phyloP scores from a whole-genome alignment of 1,284 basidiomycete genomes.

The Salmacisia buchloeana region DNA sequence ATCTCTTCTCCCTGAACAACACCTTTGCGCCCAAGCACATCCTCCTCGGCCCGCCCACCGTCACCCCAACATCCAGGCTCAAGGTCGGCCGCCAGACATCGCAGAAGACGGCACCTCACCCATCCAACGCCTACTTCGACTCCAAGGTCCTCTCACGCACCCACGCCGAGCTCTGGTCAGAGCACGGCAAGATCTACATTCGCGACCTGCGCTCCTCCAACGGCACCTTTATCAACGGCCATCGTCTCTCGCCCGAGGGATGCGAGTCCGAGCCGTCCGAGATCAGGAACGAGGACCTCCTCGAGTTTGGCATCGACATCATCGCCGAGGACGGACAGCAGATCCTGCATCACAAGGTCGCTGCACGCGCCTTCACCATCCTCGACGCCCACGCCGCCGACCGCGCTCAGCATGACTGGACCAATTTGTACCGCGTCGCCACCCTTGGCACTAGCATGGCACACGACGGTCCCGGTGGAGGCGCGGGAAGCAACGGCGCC shows the following conservation, averaged over 20 bases:
- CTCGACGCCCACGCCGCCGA: slow-evolving; percentile 74
- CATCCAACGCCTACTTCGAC: slow-evolving; percentile 97
- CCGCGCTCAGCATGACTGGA: slow-evolving; percentile 46
- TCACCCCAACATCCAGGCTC: slow-evolving; percentile 55
- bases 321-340: slow-evolving; percentile 97
- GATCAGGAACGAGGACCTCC: slow-evolving; percentile 87
- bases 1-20: slow-evolving; percentile 87
- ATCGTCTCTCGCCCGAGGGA: slow-evolving; percentile 81
- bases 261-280: slow-evolving; percentile 88
- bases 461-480: too few species aligned
- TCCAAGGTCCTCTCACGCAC: slow-evolving; percentile 90
- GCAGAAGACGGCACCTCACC: slow-evolving; percentile 87
- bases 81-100: slow-evolving; percentile 98
- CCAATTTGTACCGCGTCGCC: slow-evolving; percentile 36
- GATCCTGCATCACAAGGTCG: slow-evolving; percentile 96
- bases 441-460: neutral
- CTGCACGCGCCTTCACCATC: slow-evolving; percentile 83
- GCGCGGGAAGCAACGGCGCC: neutral
- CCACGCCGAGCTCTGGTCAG: slow-evolving; percentile 98
- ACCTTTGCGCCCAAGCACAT: slow-evolving; percentile 96
- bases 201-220: slow-evolving; percentile 98
- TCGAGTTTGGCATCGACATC: slow-evolving; percentile 98
- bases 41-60: slow-evolving; percentile 61
- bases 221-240: slow-evolving; percentile 95
- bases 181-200: slow-evolving; percentile 83